A percentile compares a stretch with the other conserved stretches of the same genome.
phyloP scores from a whole-genome alignment of 2,329 filamentous ascomycete species.

The Colletotrichum tanaceti region DNA sequence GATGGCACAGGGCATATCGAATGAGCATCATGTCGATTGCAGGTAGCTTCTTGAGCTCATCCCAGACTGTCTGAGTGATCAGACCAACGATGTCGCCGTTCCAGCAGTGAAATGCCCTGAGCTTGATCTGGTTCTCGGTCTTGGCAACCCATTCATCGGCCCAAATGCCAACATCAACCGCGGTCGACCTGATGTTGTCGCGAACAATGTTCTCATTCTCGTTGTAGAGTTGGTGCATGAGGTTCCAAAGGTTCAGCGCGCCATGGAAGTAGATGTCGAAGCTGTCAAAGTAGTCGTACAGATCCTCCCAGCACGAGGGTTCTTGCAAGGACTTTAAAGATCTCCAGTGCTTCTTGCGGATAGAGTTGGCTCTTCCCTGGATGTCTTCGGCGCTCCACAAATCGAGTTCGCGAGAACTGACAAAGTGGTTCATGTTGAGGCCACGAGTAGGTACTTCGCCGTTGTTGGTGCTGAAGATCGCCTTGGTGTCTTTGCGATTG shows the following conservation, averaged over 20 bases:
- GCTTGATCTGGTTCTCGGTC: slow-evolving; percentile 47
- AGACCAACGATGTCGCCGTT: slow-evolving; percentile 46
- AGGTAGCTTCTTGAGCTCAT: slow-evolving; percentile 46
- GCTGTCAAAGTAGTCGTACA: slow-evolving; percentile 62
- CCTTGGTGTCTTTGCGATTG: slow-evolving; percentile 46
- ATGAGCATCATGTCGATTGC: slow-evolving; percentile 49
- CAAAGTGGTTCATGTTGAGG: slow-evolving; percentile 44
- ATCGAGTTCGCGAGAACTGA: slow-evolving; percentile 46
- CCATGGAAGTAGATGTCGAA: slow-evolving; percentile 60
- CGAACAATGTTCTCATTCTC: slow-evolving; percentile 53
- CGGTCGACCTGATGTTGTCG: slow-evolving; percentile 44
- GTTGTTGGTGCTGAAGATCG: slow-evolving; percentile 55
- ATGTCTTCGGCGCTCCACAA: slow-evolving; percentile 56
- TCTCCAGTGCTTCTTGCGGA: slow-evolving; percentile 52
- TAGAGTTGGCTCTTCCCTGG: slow-evolving; percentile 53
- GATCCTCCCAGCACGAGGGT: slow-evolving; percentile 52
- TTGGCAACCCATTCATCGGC: slow-evolving; percentile 51
- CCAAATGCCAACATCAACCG: slow-evolving; percentile 51
- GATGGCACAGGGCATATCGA: slow-evolving; percentile 49
- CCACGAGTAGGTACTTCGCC: slow-evolving; percentile 47
- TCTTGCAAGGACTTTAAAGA: slow-evolving; percentile 50
- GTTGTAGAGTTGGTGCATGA: slow-evolving; percentile 54
- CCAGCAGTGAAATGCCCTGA: slow-evolving; percentile 46
- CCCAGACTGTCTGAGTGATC: slow-evolving; percentile 46
- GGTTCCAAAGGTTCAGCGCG: slow-evolving; percentile 61